Base-by-base conservation (phyloP, 2,329 filamentous ascomycete species). In the Septoria linicola region DNA sequence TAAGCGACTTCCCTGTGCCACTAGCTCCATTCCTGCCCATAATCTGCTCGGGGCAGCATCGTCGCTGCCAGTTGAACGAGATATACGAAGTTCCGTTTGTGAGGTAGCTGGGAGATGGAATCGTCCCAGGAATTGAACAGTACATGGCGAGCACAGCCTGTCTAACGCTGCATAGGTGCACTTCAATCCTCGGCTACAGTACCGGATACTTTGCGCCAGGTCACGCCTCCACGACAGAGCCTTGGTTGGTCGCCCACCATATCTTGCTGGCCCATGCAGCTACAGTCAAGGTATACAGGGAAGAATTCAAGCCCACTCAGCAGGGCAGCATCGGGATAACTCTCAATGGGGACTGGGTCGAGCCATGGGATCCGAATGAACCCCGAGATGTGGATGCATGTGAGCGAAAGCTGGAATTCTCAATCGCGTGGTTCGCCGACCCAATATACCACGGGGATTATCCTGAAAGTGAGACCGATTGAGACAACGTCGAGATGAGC, bases 341-440 rank as follows among this genome's bases (percentile, higher is more conserved):
- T 14, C 78, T 95, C 53, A 95, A 95, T 68, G 89, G 82, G 81
- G 74, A 63, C 69, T 67, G 75, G 81, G 82, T 58, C 16, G 88
- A 89, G 67, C 89, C 89, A 4, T 95, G 87, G 85, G 88, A 95
- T 65, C 78, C 87, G 1, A 76, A 84, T 59, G 86, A 92, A 66
- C 83, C 87, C 5, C 75, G 74, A 14, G 89, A 95, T 66, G 77
- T 89, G 48, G 86, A 85, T 69, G 89, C 89, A 11, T 83, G 81
- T 59, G 77, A 88, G 64, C 85, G 88, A 66, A 91, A 91, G 75
- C 82, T 92, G 63, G 89, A 95, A 73, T 95, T 95, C 68, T 80
- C 85, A 63, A 95, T 92, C 69, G 83, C 81, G 44, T 95, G 89
- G 89, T 95, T 93, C 66, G 88, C 85, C 7, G 89, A 95, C 72